Evolutionary conservation across 257 asterid species (phyloP).

Genomic region (Nicotiana knightiana): DNA sequence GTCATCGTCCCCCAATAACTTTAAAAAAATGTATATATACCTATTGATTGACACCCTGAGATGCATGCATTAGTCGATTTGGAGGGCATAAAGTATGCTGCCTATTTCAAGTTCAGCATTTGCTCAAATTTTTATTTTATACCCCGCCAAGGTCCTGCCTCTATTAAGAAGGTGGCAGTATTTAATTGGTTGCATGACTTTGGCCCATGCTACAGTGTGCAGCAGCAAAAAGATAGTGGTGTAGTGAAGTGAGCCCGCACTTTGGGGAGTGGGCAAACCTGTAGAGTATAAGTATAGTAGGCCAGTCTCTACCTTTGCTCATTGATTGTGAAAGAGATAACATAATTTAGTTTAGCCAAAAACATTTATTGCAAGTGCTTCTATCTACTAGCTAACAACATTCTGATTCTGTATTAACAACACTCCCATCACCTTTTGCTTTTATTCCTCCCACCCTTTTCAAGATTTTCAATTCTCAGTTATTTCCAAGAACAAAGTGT

Average conservation of each 20-base stretch:
- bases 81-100: too few relatives aligned
- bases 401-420: neutral
- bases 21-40: too few relatives aligned
- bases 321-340: neutral
- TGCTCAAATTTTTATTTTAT: too few relatives aligned
- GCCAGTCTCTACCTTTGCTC: neutral
- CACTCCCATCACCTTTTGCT: neutral
- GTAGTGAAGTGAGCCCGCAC: conserved; percentile 12
- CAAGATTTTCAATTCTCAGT: conserved; percentile 7
- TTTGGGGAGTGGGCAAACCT: conserved; percentile 10
- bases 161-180: neutral
- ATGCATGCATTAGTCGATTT: too few relatives aligned
- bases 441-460: neutral
- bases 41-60: too few relatives aligned
- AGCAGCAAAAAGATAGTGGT: neutral
- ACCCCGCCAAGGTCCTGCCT: too few relatives aligned
- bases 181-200: neutral
- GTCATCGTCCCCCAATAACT: too few relatives aligned
- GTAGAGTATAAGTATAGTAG: neutral
- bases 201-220: neutral
- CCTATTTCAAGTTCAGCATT: too few relatives aligned
- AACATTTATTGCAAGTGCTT: neutral
- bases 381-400: neutral
- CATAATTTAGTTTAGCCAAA: neutral
- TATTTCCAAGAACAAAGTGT: neutral